These are phyloP conservation scores for Phytophthora megakarya DNA, from an alignment of 352 stramenopile species.

Conservation along the genomic window DNA sequence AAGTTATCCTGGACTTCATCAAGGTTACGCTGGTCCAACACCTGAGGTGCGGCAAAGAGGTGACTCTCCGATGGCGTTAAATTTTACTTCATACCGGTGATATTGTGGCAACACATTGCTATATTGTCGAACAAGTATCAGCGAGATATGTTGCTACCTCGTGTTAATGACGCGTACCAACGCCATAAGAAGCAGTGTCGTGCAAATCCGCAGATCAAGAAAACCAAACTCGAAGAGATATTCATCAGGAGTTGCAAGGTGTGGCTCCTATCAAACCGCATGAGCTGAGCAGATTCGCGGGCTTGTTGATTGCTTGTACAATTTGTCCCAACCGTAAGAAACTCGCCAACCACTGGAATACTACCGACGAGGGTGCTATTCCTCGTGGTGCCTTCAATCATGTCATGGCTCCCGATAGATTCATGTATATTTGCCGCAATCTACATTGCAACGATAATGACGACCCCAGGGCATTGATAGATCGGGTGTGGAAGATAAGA, in stretches of 20 bases:
- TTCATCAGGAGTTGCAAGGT: not conserved
- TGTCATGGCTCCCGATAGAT: not conserved
- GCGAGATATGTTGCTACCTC: not conserved
- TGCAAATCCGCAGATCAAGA: not conserved
- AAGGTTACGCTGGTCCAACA: not conserved
- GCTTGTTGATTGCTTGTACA: too few species aligned
- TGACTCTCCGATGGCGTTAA: not conserved
- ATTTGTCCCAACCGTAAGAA: too few species aligned
- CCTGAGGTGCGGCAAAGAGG: not conserved
- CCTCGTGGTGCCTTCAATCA: not conserved
- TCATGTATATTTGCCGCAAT: not conserved
- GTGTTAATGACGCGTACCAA: not conserved
- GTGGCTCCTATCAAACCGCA: not conserved
- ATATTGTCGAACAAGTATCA: not conserved
- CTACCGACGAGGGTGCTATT: not conserved
- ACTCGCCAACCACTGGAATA: not conserved
- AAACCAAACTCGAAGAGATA: not conserved
- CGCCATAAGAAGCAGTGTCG: not conserved
- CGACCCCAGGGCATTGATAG: not conserved
- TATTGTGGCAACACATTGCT: not conserved
- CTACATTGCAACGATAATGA: not conserved
- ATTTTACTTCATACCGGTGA: not conserved
- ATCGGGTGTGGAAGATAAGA: not conserved
- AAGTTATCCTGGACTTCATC: not conserved
- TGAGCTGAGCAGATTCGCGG: not conserved